Base-by-base conservation (phyloP, 2,329 filamentous ascomycete species). In the Daldinia sp. region DNA sequence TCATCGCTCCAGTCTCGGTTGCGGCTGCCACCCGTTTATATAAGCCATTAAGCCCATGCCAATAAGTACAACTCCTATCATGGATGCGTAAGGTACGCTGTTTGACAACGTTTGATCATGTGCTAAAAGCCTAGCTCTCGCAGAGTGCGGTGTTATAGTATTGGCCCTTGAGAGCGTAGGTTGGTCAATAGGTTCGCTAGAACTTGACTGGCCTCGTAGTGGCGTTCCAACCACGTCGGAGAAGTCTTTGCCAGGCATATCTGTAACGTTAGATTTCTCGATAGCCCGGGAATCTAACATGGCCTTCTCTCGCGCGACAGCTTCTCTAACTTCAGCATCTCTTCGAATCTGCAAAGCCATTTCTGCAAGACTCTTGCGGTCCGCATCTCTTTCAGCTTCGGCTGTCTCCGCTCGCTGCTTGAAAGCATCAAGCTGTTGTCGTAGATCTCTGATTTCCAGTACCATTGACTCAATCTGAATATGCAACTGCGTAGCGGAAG, bases 41-140 rank as follows among this genome's bases (percentile, higher is more conserved):
- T 93, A 94, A 39, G 90, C 91, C 92, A 95, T 95, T 67, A 95
- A 76, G 11, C 92, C 90, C 80, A 95, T 90, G 29, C 92, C 92
- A 63, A 95, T 80, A 58, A 95, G 77, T 23, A 95, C 91, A 29
- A 95, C 92, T 9, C 92, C 90, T 45, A 95, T 78, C 85, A 94
- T 93, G 1, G 90, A 93, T 37, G 90, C 89, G 73, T 94, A 94
- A 13, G 92, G 92, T 61, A 91, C 81, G 58, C 85, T 83, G 45
- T 88, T 83, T 64, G 85, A 73, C 58, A 84, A 72, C 51, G 75
- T 80, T 67, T 77, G 78, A 47, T 84, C 81, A 59, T 74, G 81
- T 64, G 75, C 73, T 63, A 78, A 74, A 63, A 78, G 72, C 52
- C 75, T 80, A 69, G 79, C 73, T 23, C 80, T 71, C 10, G 75